phyloP scores from a whole-genome alignment of 768 basidiomycete species.

The Pleurotus citrinopileatus region DNA sequence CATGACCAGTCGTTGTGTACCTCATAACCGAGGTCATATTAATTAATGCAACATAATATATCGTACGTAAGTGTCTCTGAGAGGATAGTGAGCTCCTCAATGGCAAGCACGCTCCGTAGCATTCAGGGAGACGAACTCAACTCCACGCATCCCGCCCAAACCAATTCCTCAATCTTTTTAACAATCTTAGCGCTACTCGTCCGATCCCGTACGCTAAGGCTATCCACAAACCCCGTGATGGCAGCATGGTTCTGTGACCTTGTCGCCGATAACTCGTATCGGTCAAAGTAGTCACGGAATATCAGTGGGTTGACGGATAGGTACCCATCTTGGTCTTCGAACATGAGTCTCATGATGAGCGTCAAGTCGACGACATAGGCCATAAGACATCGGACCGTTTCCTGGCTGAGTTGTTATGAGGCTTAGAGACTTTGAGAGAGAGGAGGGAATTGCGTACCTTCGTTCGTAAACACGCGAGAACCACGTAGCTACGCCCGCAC shows the following conservation, averaged over 20 bases:
- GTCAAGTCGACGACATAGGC: background rate
- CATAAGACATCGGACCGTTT: background rate
- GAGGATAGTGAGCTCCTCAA: too few relatives aligned
- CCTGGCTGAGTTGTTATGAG: background rate
- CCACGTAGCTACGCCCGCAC: conserved; percentile 13
- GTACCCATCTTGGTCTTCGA: background rate
- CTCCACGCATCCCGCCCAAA: background rate
- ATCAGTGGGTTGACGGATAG: background rate
- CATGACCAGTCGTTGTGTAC: too few relatives aligned
- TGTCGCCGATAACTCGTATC: background rate
- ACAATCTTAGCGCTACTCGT: background rate
- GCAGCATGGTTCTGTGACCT: background rate
- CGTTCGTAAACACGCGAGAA: background rate
- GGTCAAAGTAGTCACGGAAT: background rate
- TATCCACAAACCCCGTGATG: background rate
- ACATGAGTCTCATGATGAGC: background rate
- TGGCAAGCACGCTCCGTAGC: too few relatives aligned
- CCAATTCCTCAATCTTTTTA: conserved; percentile 15
- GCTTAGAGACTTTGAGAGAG: background rate
- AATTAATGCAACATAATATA: too few relatives aligned
- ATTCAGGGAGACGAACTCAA: too few relatives aligned
- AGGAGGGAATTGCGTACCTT: background rate
- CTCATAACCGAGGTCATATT: too few relatives aligned
- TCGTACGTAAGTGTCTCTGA: too few relatives aligned
- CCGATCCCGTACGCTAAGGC: conserved; percentile 13